These are phyloP conservation scores for Aureobasidium sp. DNA, from an alignment of 2,329 filamentous ascomycete genomes.

Conservation along the genomic window DNA sequence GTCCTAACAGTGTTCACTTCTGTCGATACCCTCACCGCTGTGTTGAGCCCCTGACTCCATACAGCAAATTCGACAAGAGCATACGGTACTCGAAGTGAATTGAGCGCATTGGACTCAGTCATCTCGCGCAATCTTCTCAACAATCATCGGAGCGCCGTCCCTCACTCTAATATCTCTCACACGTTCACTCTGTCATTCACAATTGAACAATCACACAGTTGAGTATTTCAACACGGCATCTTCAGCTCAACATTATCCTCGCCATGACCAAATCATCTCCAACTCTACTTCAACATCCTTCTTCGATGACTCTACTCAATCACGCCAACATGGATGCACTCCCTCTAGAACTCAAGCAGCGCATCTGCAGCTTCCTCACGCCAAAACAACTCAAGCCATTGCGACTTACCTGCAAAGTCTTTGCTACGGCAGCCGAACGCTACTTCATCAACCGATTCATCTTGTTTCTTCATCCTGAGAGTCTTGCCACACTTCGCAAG, in stretches of 20 bases:
- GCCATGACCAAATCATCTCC: not conserved
- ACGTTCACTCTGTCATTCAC: too few relatives aligned
- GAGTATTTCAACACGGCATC: not conserved
- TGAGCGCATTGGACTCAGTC: not conserved
- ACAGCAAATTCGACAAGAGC: not conserved
- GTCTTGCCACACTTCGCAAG: not conserved
- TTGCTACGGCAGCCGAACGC: not conserved
- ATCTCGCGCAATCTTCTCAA: not conserved
- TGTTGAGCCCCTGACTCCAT: not conserved
- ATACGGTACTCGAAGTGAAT: not conserved
- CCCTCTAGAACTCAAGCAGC: not conserved
- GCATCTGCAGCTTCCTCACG: not conserved
- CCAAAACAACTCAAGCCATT: not conserved
- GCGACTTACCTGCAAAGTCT: not conserved
- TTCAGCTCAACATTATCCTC: not conserved
- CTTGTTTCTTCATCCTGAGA: not conserved
- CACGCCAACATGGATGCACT: not conserved
- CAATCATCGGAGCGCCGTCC: not conserved
- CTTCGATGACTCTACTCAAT: not conserved
- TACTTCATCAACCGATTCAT: not conserved
- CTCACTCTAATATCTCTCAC: not conserved
- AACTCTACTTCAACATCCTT: not conserved
- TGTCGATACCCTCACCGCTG: too few relatives aligned
- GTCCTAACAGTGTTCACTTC: not conserved
- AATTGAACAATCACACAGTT: too few relatives aligned